These are phyloP conservation scores for Hanseniaspora guilliermondii DNA, from an alignment of 805 yeast species.

Conservation along the genomic window DNA sequence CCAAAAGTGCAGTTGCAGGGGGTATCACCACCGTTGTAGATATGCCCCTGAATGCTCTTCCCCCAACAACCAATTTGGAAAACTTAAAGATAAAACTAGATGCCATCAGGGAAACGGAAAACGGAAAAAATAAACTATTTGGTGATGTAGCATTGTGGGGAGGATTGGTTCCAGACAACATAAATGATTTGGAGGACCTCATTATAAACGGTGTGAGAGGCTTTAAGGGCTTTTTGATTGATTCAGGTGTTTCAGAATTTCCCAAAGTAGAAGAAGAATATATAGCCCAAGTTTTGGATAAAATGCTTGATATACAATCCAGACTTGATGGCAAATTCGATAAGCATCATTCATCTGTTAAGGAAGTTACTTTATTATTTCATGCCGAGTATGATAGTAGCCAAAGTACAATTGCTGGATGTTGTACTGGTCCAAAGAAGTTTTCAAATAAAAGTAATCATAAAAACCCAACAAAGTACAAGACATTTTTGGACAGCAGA, in stretches of 20 bases:
- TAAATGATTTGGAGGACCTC: constrained; percentile 57
- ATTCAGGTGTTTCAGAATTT: constrained; percentile 92
- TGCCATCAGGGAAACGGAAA: constrained; percentile 30
- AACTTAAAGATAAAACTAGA: constrained; percentile 62
- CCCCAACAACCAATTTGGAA: constrained; percentile 79
- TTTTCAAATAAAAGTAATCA: constrained; percentile 13
- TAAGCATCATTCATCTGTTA: constrained; percentile 2
- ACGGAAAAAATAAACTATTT: constrained; percentile 69
- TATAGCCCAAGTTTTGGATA: constrained; percentile 37
- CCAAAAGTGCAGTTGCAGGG: constrained; percentile 87
- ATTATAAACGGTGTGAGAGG: constrained; percentile 84
- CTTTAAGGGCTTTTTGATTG: constrained; percentile 83
- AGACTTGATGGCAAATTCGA: neutral
- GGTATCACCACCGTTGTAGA: constrained; percentile 93
- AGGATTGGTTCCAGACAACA: constrained; percentile 73
- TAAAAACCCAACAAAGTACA: constrained; percentile 52
- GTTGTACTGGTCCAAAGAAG: constrained; percentile 1
- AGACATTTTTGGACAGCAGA: constrained; percentile 66
- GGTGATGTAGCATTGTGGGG: constrained; percentile 96
- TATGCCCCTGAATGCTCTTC: constrained; percentile 92
- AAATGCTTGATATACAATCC: constrained; percentile 34
- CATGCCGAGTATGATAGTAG: constrained; percentile 78
- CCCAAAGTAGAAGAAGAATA: constrained; percentile 63
- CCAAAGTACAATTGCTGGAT: constrained; percentile 10
- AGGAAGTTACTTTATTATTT: constrained; percentile 68